Evolutionary conservation across 805 yeast species (phyloP).

Genomic region (Lachancea thermotolerans): DNA sequence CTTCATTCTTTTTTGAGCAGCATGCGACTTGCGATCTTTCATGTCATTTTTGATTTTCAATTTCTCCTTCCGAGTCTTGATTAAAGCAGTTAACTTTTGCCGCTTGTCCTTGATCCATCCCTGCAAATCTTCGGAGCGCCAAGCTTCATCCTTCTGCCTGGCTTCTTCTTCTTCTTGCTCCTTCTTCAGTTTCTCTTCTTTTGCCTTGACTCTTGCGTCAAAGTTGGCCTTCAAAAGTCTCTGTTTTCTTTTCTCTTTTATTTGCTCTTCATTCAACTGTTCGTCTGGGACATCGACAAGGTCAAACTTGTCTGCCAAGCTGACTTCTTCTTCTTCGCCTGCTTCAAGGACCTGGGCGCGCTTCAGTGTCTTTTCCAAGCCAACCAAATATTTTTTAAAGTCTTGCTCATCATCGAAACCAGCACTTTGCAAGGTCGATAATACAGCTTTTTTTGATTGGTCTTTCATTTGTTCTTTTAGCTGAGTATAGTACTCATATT

Average conservation of each 20-base stretch:
- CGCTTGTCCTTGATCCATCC: constrained; percentile 79
- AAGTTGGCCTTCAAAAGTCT: constrained; percentile 73
- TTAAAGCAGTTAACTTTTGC: constrained; percentile 47
- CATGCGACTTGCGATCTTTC: constrained; percentile 81
- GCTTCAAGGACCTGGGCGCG: constrained; percentile 58
- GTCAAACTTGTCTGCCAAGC: constrained; percentile 50
- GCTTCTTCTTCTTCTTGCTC: constrained; percentile 53
- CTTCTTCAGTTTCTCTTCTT: constrained; percentile 67
- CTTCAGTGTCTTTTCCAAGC: constrained; percentile 62
- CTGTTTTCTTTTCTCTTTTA: constrained; percentile 84
- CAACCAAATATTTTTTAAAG: constrained; percentile 55
- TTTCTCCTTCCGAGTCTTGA: constrained; percentile 60
- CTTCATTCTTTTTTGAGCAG: constrained; percentile 90
- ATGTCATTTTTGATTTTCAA: constrained; percentile 67
- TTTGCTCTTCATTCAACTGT: constrained; percentile 67
- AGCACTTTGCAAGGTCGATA: constrained; percentile 53
- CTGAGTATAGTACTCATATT: constrained; percentile 60
- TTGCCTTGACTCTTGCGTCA: constrained; percentile 82
- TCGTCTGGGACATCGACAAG: constrained; percentile 80
- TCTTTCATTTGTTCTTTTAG: constrained; percentile 46
- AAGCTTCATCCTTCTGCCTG: constrained; percentile 59
- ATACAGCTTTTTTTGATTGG: constrained; percentile 47
- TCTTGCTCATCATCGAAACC: constrained; percentile 74
- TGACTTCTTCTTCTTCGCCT: constrained; percentile 45
- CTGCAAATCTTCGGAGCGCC: constrained; percentile 67